These are phyloP conservation scores for Tympanopsis confertula DNA, from an alignment of 2,329 filamentous ascomycete genomes.

Conservation along the genomic window DNA sequence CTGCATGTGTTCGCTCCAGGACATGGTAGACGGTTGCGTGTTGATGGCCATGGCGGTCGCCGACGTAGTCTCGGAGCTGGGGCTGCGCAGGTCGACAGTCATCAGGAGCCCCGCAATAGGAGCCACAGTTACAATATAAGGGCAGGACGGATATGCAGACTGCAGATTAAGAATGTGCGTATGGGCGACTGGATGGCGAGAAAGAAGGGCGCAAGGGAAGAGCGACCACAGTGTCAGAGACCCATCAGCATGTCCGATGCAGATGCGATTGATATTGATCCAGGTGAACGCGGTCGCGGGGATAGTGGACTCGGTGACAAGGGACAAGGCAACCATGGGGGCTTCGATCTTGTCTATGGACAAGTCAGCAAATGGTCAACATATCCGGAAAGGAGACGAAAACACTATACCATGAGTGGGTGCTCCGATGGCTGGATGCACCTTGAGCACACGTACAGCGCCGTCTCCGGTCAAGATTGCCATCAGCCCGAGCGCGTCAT, in stretches of 20 bases:
- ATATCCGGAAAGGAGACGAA: background rate
- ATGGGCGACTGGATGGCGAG: conserved; percentile 39
- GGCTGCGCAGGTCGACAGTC: conserved; percentile 38
- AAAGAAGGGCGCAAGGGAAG: conserved; percentile 32
- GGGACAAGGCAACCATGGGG: conserved; percentile 29
- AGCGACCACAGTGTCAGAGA: conserved; percentile 45
- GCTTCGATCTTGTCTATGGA: conserved; percentile 29
- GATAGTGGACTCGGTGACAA: conserved; percentile 32
- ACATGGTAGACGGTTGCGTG: conserved; percentile 39
- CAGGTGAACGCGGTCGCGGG: conserved; percentile 41
- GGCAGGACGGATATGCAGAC: conserved; percentile 42
- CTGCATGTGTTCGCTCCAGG: conserved; percentile 42
- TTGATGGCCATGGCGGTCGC: conserved; percentile 35
- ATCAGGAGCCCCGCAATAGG: conserved; percentile 41
- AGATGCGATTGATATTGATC: conserved; percentile 41
- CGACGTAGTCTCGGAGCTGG: conserved; percentile 39
- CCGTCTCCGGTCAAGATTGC: conserved; percentile 40
- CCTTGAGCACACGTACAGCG: conserved; percentile 32
- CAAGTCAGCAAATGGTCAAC: background rate
- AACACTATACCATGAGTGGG: conserved; percentile 16
- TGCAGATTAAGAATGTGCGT: conserved; percentile 40
- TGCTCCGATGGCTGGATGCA: conserved; percentile 17
- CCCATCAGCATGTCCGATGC: conserved; percentile 42
- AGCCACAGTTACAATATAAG: conserved; percentile 40
- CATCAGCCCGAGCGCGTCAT: conserved; percentile 23